Conservation (phyloP, 495 filamentous ascomycete genomes). For the Terfezia boudieri region DNA sequence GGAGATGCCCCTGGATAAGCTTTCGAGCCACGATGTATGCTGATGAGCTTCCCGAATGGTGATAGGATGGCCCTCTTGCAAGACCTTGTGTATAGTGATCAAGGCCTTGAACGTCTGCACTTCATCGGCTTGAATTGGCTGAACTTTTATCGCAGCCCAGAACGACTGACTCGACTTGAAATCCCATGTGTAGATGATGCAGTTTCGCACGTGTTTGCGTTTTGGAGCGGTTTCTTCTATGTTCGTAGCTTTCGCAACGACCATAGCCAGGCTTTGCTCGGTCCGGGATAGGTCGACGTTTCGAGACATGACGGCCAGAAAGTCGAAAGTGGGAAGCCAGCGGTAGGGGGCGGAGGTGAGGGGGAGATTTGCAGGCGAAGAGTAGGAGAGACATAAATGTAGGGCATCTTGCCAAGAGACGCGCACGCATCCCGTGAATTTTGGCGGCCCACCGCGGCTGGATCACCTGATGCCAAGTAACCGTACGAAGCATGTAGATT, state of each 20-base stretch:
- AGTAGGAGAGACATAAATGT: no score
- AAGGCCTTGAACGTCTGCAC: constrained; percentile 85
- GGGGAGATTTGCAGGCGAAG: no score
- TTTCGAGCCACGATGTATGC: constrained; percentile 79
- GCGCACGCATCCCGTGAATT: no score
- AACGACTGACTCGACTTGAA: constrained; percentile 92
- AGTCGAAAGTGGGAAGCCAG: no score
- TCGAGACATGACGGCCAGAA: neutral
- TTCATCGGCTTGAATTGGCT: constrained; percentile 88
- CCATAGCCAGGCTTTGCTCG: neutral
- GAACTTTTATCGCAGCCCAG: constrained; percentile 98
- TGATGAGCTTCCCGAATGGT: constrained; percentile 73
- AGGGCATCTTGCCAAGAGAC: no score
- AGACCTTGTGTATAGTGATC: constrained; percentile 83
- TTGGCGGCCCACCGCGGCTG: no score
- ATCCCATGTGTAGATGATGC: constrained; percentile 98
- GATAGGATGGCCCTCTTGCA: constrained; percentile 85
- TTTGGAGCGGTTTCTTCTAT: constrained; percentile 82
- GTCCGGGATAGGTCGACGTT: neutral
- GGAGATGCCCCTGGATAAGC: constrained; percentile 58
- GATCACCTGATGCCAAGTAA: no score
- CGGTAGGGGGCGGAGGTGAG: no score
- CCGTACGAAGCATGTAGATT: no score
- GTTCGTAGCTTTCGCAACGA: neutral
- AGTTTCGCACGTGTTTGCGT: constrained; percentile 94